Evolutionary conservation across 116 monocot species (phyloP), one percentile per base, ranked within the genome.

Genomic region (Phalaenopsis hybrid): DNA sequence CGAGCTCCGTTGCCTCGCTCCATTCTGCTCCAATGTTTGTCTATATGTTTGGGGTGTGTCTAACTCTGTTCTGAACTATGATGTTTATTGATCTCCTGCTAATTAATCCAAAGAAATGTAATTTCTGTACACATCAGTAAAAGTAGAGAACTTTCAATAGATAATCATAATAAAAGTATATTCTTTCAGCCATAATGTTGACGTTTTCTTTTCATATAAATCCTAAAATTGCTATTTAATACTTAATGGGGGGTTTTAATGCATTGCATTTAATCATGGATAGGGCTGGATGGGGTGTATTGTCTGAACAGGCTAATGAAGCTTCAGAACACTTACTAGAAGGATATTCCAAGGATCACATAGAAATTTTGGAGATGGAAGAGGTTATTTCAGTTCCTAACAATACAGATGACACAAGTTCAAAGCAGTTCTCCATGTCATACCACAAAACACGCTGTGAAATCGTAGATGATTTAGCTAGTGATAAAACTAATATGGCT

Each of bases 301-400:
- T 23, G 16, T 21, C 31, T 81, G 78, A 31, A 31, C 70, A 81
- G 51, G 82, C 15, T 2, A 82, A 44, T 44, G 83, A 78, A 74
- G 68, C 50, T 79, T 79, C 81, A 20, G 74, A 48, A 75, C 55
- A 70, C 57, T 50, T 44, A 61, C 74, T 81, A 79, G 46, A 85
- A n/a, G 80, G 48, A 16, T 43, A 79, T 18, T 74, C 31, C 4
- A 78, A 57, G 44, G 73, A 52, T 85, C 59, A 72, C 46, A 15
- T 16, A 0, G 79, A 45, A 59, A 79, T 37, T 44, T 75, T 51
- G 51, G 86, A 83, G 44, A 87, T 81, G 23, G 85, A 79, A 58
- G 69, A 84, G 44, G 78, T 76, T 8, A 88, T 79, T 58, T 85
- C 84, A 45, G 81, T 69, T 84, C 83, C 82, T 78, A 77, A 76